Evolutionary conservation across 2,329 filamentous ascomycete species (phyloP), one percentile per base, ranked within the genome.

Genomic region (Diplodia seriata): DNA sequence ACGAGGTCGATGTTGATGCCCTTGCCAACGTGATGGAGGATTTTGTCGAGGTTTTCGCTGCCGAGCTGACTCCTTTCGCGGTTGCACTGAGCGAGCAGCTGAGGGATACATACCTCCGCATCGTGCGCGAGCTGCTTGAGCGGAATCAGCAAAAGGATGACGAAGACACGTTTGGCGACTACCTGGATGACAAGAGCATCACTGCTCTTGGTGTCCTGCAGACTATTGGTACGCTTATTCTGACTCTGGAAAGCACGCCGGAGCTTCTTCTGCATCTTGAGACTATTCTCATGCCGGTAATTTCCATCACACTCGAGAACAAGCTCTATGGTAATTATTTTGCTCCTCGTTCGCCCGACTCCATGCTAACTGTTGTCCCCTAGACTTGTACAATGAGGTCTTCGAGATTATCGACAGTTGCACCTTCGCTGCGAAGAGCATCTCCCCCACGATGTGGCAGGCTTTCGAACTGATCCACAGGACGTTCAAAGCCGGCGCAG

Each of bases 371-470:
- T 76, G 74, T 50, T 72, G 2, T 40, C 40, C 66, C 51, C 40
- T 51, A 91, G 91, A 99, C 79, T 83, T 99, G 26, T 99, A 97
- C 80, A 99, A 98, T 77, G 95, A 99, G 78, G 89, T 98, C 5
- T 99, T 99, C 73, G 95, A 99, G 81, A 99, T 99, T 74, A 97
- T 99, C 73, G 95, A 99, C 79, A 97, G 93, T 85, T 99, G 95
- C 85, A 99, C 95, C 8, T 99, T 98, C 78, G 93, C 95, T 12
- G 94, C 95, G 70, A 99, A 98, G 85, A 87, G 88, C 68, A 98
- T 99, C 73, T 97, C 95, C 1, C 89, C 91, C 11, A 97, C 92
- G 51, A 99, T 99, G 95, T 99, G 95, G 95, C 90, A 94, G 80
- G 94, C 95, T 2, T 99, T 99, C 78, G 94, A 97, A 81, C 86